A percentile compares a stretch with the other conserved stretches of the same genome.
These are phyloP conservation scores for Mediolabrus comicus DNA, from an alignment of 108 stramenopile species.

Conservation along the genomic window DNA sequence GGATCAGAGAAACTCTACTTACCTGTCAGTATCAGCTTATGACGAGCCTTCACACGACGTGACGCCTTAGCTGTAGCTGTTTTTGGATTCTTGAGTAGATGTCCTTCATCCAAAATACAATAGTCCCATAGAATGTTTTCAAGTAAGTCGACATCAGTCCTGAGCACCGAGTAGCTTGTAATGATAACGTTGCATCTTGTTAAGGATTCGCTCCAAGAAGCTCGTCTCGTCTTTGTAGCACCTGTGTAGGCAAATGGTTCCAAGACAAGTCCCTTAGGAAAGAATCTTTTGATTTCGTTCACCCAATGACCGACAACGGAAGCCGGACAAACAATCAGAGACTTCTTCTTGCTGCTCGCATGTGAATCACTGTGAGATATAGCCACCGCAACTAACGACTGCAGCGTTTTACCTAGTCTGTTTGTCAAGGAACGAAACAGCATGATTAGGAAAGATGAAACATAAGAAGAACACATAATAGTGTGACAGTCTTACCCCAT, in stretches of 20 bases:
- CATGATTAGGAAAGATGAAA: neutral
- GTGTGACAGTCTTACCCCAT: slow-evolving; percentile 67
- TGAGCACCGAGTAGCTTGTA: slow-evolving; percentile 79
- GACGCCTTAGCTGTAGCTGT: slow-evolving; percentile 86
- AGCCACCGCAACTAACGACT: slow-evolving; percentile 68
- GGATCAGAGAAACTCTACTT: slow-evolving; percentile 35
- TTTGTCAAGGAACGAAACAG: neutral
- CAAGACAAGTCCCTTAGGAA: slow-evolving; percentile 54
- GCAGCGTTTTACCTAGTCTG: slow-evolving; percentile 73
- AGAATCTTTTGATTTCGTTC: slow-evolving; percentile 69
- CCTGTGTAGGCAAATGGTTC: slow-evolving; percentile 50
- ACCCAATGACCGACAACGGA: slow-evolving; percentile 88
- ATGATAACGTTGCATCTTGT: slow-evolving; percentile 77
- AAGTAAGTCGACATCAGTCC: slow-evolving; percentile 68
- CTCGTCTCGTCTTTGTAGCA: slow-evolving; percentile 25
- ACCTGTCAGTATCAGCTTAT: slow-evolving; percentile 87
- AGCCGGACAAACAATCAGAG: slow-evolving; percentile 82
- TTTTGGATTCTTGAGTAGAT: slow-evolving; percentile 91
- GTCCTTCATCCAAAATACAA: slow-evolving; percentile 94
- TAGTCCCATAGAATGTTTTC: slow-evolving; percentile 60
- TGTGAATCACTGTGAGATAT: slow-evolving; percentile 45
- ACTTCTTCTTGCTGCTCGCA: slow-evolving; percentile 13
- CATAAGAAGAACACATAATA: neutral
- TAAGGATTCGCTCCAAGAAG: slow-evolving; percentile 16
- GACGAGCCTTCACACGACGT: slow-evolving; percentile 57